Percentiles rank a stretch among this genome's conserved stretches.
Evolutionary conservation across 1,284 basidiomycete species (phyloP).

Genomic region (Ganoderma resinaceum): DNA sequence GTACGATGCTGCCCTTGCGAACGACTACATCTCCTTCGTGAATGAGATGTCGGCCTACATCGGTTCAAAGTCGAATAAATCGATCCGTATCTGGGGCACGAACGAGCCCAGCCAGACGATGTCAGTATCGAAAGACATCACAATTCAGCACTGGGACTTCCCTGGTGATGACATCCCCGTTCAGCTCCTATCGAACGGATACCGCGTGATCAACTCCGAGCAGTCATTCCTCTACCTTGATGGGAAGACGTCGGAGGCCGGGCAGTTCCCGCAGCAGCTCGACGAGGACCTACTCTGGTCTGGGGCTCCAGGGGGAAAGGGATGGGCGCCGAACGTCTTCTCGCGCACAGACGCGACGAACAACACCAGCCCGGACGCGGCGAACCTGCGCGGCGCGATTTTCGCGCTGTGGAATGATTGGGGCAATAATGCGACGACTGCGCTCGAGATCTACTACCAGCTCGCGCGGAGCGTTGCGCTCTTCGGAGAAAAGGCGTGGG

Average conservation of each 20-base stretch:
- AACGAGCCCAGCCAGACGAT: conserved; percentile 40
- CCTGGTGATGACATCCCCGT: conserved; percentile 42
- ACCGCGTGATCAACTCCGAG: conserved; percentile 43
- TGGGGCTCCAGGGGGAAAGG: conserved; percentile 37
- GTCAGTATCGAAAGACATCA: conserved; percentile 41
- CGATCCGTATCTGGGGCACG: conserved; percentile 44
- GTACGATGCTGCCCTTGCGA: conserved; percentile 41
- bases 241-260: conserved; percentile 40
- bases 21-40: conserved; percentile 44
- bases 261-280: conserved; percentile 38
- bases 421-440: conserved; percentile 41
- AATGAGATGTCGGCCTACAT: conserved; percentile 42
- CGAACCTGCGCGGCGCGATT: conserved; percentile 37
- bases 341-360: conserved; percentile 36
- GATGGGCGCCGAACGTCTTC: conserved; percentile 43
- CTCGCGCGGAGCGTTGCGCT: conserved; percentile 38
- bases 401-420: conserved; percentile 42
- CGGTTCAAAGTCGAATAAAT: conserved; percentile 33
- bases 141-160: conserved; percentile 49
- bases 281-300: conserved; percentile 38
- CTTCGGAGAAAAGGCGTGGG: conserved; percentile 39
- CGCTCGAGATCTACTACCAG: conserved; percentile 41
- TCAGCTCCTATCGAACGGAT: conserved; percentile 37
- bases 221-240: conserved; percentile 44
- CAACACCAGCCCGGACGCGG: conserved; percentile 36